Percentiles rank a stretch among this genome's conserved stretches.
phyloP scores from a whole-genome alignment of 768 basidiomycete genomes.

The Tylopilus balloui region DNA sequence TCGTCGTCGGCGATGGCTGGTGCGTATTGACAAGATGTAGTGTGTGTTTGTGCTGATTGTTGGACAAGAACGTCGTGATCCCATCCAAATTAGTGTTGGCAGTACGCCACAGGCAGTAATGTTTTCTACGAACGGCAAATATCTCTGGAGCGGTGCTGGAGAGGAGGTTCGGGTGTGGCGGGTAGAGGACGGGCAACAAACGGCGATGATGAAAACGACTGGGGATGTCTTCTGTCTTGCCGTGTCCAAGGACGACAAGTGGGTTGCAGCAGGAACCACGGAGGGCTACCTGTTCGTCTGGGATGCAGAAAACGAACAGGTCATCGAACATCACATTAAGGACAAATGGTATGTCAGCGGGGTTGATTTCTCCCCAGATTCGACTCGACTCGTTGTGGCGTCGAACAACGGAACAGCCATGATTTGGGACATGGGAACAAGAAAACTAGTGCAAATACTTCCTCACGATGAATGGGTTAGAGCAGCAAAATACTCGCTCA shows the following conservation, averaged over 20 bases:
- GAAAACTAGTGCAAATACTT: neutral
- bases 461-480: neutral
- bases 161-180: neutral
- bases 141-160: neutral
- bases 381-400: neutral
- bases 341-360: neutral
- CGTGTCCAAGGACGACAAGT: neutral
- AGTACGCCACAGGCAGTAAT: neutral
- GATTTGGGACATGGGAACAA: neutral
- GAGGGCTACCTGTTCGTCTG: neutral
- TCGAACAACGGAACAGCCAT: neutral
- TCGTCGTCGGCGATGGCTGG: neutral
- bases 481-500: neutral
- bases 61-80: neutral
- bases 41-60: neutral
- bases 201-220: neutral
- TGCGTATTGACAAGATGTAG: neutral
- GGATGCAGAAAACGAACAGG: neutral
- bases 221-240: neutral
- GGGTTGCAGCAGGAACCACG: neutral
- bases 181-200: neutral
- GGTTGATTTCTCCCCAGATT: neutral
- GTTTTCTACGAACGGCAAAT: neutral
- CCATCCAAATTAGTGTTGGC: neutral
- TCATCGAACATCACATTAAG: too few species aligned